These are phyloP conservation scores for Casaregolazyma lundiana DNA, from an alignment of 1,139 yeast genomes.

Conservation along the genomic window DNA sequence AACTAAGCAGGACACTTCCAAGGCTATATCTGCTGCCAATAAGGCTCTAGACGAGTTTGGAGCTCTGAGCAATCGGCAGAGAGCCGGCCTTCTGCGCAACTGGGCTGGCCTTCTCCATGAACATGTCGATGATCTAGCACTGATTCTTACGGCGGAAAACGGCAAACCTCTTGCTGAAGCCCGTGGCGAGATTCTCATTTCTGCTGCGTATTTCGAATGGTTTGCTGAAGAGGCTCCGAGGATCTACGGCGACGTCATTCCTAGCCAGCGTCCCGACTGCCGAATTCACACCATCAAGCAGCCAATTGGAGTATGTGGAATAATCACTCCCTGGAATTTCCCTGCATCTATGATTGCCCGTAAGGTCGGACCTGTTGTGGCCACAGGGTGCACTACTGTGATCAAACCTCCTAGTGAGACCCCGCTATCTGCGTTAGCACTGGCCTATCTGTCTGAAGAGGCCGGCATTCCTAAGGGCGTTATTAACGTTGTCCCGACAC, in stretches of 20 bases:
- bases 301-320: slow-evolving; percentile 88
- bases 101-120: slow-evolving; percentile 59
- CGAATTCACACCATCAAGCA: slow-evolving; percentile 66
- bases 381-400: slow-evolving; percentile 89
- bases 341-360: slow-evolving; percentile 93
- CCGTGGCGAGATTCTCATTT: slow-evolving; percentile 68
- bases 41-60: slow-evolving; percentile 57
- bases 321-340: slow-evolving; percentile 94
- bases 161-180: slow-evolving; percentile 80
- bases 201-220: slow-evolving; percentile 83
- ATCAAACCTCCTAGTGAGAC: slow-evolving; percentile 90
- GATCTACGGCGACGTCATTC: slow-evolving; percentile 65
- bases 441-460: slow-evolving; percentile 63
- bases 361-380: slow-evolving; percentile 85
- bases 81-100: slow-evolving; percentile 61
- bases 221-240: slow-evolving; percentile 83
- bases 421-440: slow-evolving; percentile 78
- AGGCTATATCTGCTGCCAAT: slow-evolving; percentile 55
- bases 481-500: slow-evolving; percentile 62
- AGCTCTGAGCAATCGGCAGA: slow-evolving; percentile 56
- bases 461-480: slow-evolving; percentile 91
- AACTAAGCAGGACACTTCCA: slow-evolving; percentile 40
- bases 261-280: slow-evolving; percentile 52
- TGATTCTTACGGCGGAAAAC: slow-evolving; percentile 69
- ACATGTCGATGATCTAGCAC: slow-evolving; percentile 70